Evolutionary conservation across 805 yeast species (phyloP).

Genomic region (Saturnispora halmiae): DNA sequence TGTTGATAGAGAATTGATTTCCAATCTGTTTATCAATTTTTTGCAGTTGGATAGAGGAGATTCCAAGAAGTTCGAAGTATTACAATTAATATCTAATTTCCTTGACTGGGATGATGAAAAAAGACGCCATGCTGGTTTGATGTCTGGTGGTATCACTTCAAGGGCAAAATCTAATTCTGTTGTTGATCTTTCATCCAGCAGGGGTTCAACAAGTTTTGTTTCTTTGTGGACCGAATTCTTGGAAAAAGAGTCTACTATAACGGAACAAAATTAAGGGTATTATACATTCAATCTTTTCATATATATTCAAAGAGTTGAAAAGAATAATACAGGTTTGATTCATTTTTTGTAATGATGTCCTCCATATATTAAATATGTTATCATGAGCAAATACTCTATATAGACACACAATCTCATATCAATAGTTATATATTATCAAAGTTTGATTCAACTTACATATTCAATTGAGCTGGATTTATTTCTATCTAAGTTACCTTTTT

Average conservation of each 20-base stretch:
- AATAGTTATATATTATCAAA: too few species aligned
- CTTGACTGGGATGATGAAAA: constrained; percentile 84
- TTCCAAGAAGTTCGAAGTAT: constrained; percentile 86
- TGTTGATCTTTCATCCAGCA: constrained; percentile 21
- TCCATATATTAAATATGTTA: too few species aligned
- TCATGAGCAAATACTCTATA: too few species aligned
- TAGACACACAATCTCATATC: too few species aligned
- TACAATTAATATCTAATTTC: constrained; percentile 72
- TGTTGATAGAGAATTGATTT: constrained; percentile 81
- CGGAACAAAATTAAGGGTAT: constrained; percentile 1
- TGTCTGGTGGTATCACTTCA: constrained; percentile 19
- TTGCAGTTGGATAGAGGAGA: constrained; percentile 86
- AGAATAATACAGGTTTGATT: too few species aligned
- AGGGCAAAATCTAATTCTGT: constrained; percentile 27
- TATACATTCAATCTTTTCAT: too few species aligned
- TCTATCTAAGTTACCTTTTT: too few species aligned
- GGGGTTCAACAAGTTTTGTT: constrained; percentile 40
- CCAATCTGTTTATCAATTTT: constrained; percentile 79
- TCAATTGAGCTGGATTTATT: too few species aligned
- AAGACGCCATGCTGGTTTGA: constrained; percentile 65
- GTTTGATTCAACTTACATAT: too few species aligned
- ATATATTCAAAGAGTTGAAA: too few species aligned
- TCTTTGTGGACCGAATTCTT: constrained; percentile 73
- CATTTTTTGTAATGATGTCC: neutral
- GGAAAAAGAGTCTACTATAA: constrained; percentile 55